phyloP scores from a whole-genome alignment of 352 stramenopile genomes.

The Globisporangium paddicum region DNA sequence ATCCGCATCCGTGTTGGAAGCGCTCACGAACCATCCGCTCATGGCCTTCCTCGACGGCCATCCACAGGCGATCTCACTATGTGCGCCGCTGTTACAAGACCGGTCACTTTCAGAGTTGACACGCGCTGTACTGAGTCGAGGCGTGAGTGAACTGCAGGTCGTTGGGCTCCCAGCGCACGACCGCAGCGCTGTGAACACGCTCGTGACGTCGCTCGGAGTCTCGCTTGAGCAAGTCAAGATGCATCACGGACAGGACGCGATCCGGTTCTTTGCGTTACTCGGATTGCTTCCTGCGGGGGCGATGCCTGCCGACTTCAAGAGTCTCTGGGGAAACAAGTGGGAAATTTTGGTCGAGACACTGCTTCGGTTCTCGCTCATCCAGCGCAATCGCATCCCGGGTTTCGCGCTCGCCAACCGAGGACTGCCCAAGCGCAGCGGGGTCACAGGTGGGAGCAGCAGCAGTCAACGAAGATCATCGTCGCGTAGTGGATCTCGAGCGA shows the following conservation, averaged over 20 bases:
- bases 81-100: conserved; percentile 66
- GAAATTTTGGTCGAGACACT: conserved; percentile 60
- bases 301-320: conserved; percentile 77
- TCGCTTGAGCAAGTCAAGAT: conserved; percentile 70
- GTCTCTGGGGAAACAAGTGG: conserved; percentile 62
- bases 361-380: conserved; percentile 71
- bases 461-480: conserved; percentile 17
- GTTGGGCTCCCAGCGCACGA: conserved; percentile 59
- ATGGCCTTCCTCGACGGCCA: conserved; percentile 81
- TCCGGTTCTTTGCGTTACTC: conserved; percentile 71
- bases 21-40: conserved; percentile 57
- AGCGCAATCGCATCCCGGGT: conserved; percentile 64
- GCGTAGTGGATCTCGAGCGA: conserved; percentile 23
- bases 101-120: conserved; percentile 71
- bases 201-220: conserved; percentile 70
- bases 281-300: conserved; percentile 64
- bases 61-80: conserved; percentile 76
- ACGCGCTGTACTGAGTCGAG: conserved; percentile 58
- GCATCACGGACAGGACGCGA: conserved; percentile 60
- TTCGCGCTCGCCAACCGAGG: conserved; percentile 56
- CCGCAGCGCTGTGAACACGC: conserved; percentile 66
- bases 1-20: conserved; percentile 47
- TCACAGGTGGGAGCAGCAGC: conserved; percentile 25
- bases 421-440: conserved; percentile 38
- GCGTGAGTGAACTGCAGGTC: conserved; percentile 65